Percentiles rank a stretch among this genome's conserved stretches.
These are phyloP conservation scores for Serendipita sp. DNA, from an alignment of 768 basidiomycete species.

Conservation along the genomic window DNA sequence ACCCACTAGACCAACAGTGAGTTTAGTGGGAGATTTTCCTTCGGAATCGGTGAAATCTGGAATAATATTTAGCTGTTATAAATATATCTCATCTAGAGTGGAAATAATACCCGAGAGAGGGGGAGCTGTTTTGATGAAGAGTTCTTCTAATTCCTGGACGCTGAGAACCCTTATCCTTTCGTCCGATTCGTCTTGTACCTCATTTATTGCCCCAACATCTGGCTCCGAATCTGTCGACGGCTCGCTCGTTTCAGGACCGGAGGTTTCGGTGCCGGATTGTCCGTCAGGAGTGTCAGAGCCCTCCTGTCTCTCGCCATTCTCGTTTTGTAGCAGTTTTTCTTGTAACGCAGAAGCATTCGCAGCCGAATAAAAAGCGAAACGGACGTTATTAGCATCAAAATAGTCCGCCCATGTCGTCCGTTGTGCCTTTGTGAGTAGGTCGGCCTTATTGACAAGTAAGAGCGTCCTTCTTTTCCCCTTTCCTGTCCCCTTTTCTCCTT, in stretches of 20 bases:
- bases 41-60: constrained; percentile 44
- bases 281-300: constrained; percentile 14
- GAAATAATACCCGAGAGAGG: constrained; percentile 38
- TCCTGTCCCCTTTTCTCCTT: constrained; percentile 65
- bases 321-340: constrained; percentile 15
- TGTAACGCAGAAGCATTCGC: constrained; percentile 75
- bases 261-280: constrained; percentile 12
- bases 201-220: constrained; percentile 24
- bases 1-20: constrained; percentile 82
- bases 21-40: constrained; percentile 42
- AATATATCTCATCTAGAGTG: too few species aligned
- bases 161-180: constrained; percentile 61
- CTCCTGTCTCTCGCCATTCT: constrained; percentile 15
- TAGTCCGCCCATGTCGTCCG: constrained; percentile 89
- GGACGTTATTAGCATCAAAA: constrained; percentile 57
- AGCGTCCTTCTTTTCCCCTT: constrained; percentile 54
- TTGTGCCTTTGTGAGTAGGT: constrained; percentile 74
- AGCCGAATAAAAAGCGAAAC: constrained; percentile 88
- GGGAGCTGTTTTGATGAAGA: constrained; percentile 60
- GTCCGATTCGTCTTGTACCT: constrained; percentile 31
- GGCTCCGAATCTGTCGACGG: constrained; percentile 16
- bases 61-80: too few species aligned
- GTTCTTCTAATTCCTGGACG: constrained; percentile 73
- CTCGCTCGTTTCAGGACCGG: constrained; percentile 18
- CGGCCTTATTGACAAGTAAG: constrained; percentile 89